Base-by-base conservation (phyloP, 31 red algal species). In the Endocladia muricata region DNA sequence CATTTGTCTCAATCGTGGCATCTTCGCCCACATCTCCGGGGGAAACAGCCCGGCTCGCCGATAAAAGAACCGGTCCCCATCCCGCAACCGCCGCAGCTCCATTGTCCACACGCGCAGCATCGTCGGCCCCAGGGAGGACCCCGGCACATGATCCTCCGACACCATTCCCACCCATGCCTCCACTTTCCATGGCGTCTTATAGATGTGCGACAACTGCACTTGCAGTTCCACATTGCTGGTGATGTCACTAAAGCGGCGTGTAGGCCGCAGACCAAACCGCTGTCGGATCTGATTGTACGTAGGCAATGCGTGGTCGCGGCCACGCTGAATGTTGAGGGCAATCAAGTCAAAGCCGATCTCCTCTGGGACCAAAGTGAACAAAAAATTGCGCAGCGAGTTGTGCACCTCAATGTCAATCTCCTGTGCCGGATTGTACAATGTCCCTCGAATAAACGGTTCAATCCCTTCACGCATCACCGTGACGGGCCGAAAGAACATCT, bases 1-100 rank as follows among this genome's bases (percentile, higher is more conserved):
- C 44, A 49, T 13, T 13, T 8, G 11, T 19, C 44, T 49, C 8
- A 49, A 8, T 19, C 44, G 8, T 19, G 44, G 44, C 11, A 49
- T 49, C 44, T 49, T 49, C 11, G 8, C 44, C 44, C 8, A 13
- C 11, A 49, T 49, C 44, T 70, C 11, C 66, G 8, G 13, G 13
- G 22, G 38, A 37, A 77, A 77, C 0, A 39, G 29, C 15, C 70
- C 70, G 13, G 8, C 28, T 19, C 49, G 33, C 6, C 34, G 55
- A 44, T 82, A 90, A 54, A 67, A 90, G 61, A 82, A 82, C 36
- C 48, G 64, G 37, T 89, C 86, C 2, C 86, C 86, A 56, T 79
- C 77, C 30, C 86, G 61, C 22, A 89, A 57, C 34, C 86, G 76
- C 0, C 38, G 28, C 44, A 89, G 82, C 34, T 79, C 77, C 25